Base-by-base conservation (phyloP, 805 yeast species). In the Yarrowia sp. region DNA sequence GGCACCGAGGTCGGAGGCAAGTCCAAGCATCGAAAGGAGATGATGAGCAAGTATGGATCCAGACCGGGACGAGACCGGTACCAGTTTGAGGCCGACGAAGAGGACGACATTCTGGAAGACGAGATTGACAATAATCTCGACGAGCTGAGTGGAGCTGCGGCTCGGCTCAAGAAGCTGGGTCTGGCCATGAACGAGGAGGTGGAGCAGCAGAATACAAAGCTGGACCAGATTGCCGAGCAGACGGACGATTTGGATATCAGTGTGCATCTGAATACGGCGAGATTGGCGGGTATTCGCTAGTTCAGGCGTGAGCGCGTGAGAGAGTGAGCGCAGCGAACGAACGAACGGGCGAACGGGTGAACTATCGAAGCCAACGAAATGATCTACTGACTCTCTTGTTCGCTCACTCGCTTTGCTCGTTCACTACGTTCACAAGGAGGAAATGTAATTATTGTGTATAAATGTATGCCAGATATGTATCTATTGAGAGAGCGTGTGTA, bases 61-160 rank as follows among this genome's bases (percentile, higher is more conserved):
- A 71, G 79, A 15, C 58, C 39, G 1, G 68, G 67, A 32, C 36
- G 53, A 41, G 86, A 85, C 42, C 88, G 96, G 1, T 92, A 88
- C 76, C 90, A 89, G 71, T 89, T 90, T 70, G 97, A 91, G 73
- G 89, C 88, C 57, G 98, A 93, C 75, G 86, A 86, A 58, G 98
- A 93, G 74, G 98, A 95, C 75, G 96, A 92, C 71, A 95, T 87
- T 69, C 84, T 91, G 84, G 98, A 93, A 73, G 84, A 87, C 68
- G 97, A 92, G 75, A 84, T 92, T 69, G 92, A 92, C 64, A 78
- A 83, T 68, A 95, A 95, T 72, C 79, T 93, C 75, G 92, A 89
- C 71, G 90, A 88, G 74, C 88, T 95, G 57, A 82, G 84, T 11
- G 81, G 81, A 44, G 83, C 87, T 66, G 84, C 96, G 36, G 81